Base-by-base conservation (phyloP, 192 early-diverging fungal genomes). In the Coemansia sp. region DNA sequence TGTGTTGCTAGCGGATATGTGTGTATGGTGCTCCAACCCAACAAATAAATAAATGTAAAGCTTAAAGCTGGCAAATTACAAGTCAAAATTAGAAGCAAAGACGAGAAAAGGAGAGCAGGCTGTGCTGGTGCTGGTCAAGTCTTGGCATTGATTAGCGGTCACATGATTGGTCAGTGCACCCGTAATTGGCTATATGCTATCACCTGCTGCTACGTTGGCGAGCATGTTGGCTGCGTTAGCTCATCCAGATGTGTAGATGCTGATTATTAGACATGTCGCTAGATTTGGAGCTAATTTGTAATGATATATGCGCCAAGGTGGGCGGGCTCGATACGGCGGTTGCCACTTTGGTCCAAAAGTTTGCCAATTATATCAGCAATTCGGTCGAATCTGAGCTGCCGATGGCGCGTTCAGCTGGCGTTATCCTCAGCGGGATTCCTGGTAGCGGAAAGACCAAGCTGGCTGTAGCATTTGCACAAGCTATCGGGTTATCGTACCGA, bases 361-460 rank as follows among this genome's bases (percentile, higher is more conserved):
- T 71, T 54, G 59, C 40, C 15, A 59, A 59, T n/a, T 81, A 71
- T 54, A 19, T 26, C 8, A 37, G 47, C 21, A 28, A 17, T 11
- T 26, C 52, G 36, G 25, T 19, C 4, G 36, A 49, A 25, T 47
- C 56, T 19, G n/a, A 28, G 21, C 57, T 42, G 38, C 48, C 54
- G 34, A 28, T 25, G 3, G 60, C 56, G 4, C 38, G 59, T 5
- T 62, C 69, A 21, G 42, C 72, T 14, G 78, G 78, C 11, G 72
- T 57, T 6, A 63, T 81, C 9, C 72, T 81, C 53, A 62, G 69
- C 23, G 78, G 78, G 6, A 81, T 74, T 36, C 68, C 78, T 19
- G 78, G 78, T 1, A 42, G 72, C 9, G 78, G 78, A 23, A 81
- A 81, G 57, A 74, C 68, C 22, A 68, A 64, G 53, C 66, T 82